Evolutionary conservation across 2,329 filamentous ascomycete genomes (phyloP).

Genomic region (Apiospora aurea): DNA sequence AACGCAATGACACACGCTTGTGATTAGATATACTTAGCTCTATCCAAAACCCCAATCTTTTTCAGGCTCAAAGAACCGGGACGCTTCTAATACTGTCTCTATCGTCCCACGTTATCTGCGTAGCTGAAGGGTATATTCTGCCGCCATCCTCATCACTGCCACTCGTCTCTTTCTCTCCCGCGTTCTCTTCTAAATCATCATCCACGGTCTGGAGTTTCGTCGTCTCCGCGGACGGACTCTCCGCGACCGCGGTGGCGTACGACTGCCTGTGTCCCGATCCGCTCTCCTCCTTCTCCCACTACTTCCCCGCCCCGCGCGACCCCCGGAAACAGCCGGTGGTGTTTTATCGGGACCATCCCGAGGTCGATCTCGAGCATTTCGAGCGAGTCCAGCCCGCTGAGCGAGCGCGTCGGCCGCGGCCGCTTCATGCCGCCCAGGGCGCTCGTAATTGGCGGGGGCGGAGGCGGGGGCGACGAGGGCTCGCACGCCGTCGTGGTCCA

Average conservation of each 20-base stretch:
- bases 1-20: background rate
- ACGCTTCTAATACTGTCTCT: background rate
- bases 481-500: slow-evolving; percentile 3
- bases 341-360: background rate
- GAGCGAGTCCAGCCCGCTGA: background rate
- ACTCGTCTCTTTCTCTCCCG: too few species aligned
- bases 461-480: background rate
- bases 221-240: background rate
- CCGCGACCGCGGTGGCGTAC: background rate
- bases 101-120: background rate
- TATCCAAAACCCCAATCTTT: background rate
- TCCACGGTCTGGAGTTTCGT: background rate
- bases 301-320: too few species aligned
- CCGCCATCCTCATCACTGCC: too few species aligned
- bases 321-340: background rate
- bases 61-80: background rate
- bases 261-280: background rate
- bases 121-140: background rate
- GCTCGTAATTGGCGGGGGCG: too few species aligned
- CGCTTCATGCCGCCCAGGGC: background rate
- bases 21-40: background rate
- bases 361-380: background rate
- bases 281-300: background rate
- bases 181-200: background rate
- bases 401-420: background rate